A percentile compares a stretch with the other conserved stretches of the same genome.
These are phyloP conservation scores for Umbellularia californica DNA, from an alignment of 164 flowering plant species.

Conservation along the genomic window DNA sequence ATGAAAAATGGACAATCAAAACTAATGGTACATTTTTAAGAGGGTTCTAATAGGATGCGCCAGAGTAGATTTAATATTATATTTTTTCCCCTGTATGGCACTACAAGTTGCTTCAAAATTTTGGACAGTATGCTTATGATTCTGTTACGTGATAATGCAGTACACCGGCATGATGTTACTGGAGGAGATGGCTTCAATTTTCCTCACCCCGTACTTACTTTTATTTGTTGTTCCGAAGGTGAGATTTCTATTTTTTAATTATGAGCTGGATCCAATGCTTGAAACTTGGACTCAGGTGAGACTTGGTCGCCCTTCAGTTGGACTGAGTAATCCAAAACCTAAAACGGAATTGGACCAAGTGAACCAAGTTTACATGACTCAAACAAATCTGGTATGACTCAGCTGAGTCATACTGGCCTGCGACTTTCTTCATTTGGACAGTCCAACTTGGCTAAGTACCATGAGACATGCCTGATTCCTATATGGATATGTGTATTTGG, in stretches of 20 bases:
- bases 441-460: background rate
- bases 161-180: constrained; percentile 93
- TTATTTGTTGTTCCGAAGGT: constrained; percentile 89
- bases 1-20: too few species aligned
- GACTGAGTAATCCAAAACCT: too few species aligned
- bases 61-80: too few species aligned
- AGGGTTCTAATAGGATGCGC: too few species aligned
- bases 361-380: background rate
- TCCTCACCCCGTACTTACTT: constrained; percentile 87
- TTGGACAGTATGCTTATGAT: constrained; percentile 3
- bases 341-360: too few species aligned
- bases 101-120: constrained; percentile 1
- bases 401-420: background rate
- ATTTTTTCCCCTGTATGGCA: background rate
- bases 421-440: background rate
- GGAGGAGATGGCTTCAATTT: constrained; percentile 98
- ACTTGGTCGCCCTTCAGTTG: background rate
- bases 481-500: too few species aligned
- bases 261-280: background rate
- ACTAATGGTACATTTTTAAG: too few species aligned
- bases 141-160: constrained; percentile 37
- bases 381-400: background rate
- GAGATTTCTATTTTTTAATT: background rate
- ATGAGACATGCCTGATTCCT: background rate
- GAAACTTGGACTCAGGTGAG: background rate